A percentile compares a stretch with the other conserved stretches of the same genome.
Evolutionary conservation across 345 rosid genomes (phyloP).

Genomic region (Acer saccharum): DNA sequence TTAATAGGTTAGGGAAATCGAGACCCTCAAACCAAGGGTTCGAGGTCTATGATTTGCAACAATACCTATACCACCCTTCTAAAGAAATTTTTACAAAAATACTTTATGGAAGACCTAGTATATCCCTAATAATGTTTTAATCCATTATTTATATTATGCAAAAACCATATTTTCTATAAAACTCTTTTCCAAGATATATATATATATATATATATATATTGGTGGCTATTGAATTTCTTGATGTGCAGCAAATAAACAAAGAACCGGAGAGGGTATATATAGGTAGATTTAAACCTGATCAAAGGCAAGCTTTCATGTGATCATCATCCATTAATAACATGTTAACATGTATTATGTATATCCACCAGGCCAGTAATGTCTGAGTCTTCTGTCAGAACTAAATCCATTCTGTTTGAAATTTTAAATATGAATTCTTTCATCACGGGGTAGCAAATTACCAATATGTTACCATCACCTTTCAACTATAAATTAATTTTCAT

Average conservation of each 20-base stretch:
- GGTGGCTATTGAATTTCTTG: background rate
- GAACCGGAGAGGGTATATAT: background rate
- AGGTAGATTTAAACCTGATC: background rate
- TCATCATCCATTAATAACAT: slow-evolving; percentile 3
- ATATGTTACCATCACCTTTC: too few species aligned
- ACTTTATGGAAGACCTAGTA: background rate
- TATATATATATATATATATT: too few species aligned
- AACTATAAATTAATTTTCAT: too few species aligned
- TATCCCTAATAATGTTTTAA: background rate
- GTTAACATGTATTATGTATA: background rate
- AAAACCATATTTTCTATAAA: background rate
- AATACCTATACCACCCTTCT: too few species aligned
- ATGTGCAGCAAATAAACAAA: background rate
- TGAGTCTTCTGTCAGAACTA: background rate
- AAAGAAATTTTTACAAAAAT: too few species aligned
- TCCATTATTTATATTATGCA: background rate
- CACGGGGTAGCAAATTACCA: too few species aligned
- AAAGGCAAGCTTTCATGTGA: background rate
- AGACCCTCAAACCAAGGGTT: too few species aligned
- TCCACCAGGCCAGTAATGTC: background rate
- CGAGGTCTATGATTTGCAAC: too few species aligned
- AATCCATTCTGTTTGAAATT: background rate
- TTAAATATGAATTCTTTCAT: too few species aligned
- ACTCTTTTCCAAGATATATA: background rate
- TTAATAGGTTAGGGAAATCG: too few species aligned